phyloP scores from a whole-genome alignment of 805 yeast species.

The Yarrowia sp. region DNA sequence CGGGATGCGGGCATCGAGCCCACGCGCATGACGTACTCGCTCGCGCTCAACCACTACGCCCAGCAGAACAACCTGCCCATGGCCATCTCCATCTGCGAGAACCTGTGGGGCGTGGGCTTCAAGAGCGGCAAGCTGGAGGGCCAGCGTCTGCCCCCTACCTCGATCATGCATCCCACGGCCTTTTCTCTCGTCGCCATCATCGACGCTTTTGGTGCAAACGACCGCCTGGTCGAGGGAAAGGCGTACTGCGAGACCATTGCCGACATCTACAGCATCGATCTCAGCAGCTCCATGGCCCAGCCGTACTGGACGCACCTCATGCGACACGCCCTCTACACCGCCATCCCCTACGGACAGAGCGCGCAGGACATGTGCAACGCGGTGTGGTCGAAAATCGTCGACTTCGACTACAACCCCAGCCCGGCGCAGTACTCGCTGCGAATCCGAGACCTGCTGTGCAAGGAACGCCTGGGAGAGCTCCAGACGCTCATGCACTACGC shows the following conservation, averaged over 20 bases:
- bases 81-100: conserved; percentile 31
- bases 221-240: conserved; percentile 33
- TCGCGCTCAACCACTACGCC: conserved; percentile 37
- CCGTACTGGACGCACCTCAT: conserved; percentile 7
- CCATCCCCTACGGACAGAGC: background rate
- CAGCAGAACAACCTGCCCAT: conserved; percentile 34
- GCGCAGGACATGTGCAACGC: background rate
- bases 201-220: conserved; percentile 35
- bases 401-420: background rate
- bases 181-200: conserved; percentile 34
- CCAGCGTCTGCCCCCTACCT: conserved; percentile 2
- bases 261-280: background rate
- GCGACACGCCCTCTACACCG: conserved; percentile 7
- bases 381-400: background rate
- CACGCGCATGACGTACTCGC: conserved; percentile 39
- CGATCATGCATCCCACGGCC: conserved; percentile 31
- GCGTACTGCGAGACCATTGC: conserved; percentile 27
- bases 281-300: background rate
- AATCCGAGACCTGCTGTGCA: background rate
- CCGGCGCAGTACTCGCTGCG: background rate
- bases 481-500: conserved; percentile 9
- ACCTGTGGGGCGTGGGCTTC: conserved; percentile 36
- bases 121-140: conserved; percentile 2
- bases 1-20: conserved; percentile 36
- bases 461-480: background rate